Evolutionary conservation across 2,329 filamentous ascomycete genomes (phyloP).

Genomic region (Talaromyces sp.): DNA sequence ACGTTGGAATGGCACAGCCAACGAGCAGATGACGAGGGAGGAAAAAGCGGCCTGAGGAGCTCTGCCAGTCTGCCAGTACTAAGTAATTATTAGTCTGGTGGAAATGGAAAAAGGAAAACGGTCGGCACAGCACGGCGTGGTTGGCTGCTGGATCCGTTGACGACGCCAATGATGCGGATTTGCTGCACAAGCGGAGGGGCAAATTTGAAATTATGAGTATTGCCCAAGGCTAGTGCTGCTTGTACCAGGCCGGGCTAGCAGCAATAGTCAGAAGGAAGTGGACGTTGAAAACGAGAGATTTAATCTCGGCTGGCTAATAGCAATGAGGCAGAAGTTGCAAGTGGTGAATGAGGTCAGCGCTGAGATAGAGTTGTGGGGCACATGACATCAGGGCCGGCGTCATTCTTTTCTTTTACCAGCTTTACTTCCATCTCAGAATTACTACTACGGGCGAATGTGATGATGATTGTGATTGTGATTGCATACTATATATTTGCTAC

Average conservation of each 20-base stretch:
- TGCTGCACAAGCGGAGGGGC: not conserved
- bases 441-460: too few relatives aligned
- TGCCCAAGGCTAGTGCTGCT: too few relatives aligned
- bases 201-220: too few relatives aligned
- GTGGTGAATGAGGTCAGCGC: not conserved
- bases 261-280: not conserved
- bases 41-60: not conserved
- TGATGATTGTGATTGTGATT: too few relatives aligned
- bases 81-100: too few relatives aligned
- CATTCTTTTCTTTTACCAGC: not conserved
- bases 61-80: too few relatives aligned
- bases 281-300: not conserved
- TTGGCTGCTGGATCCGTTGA: not conserved
- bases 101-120: not conserved
- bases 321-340: not conserved
- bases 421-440: too few relatives aligned
- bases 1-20: not conserved
- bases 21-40: not conserved
- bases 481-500: too few relatives aligned
- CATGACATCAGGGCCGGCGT: constrained; percentile 3
- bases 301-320: not conserved
- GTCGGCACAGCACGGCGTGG: not conserved
- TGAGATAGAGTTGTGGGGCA: not conserved
- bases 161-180: not conserved
- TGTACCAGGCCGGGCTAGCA: not conserved